A percentile compares a stretch with the other conserved stretches of the same genome.
Conservation (phyloP, 169 alveolate genomes). For the Cryptosporidium xiaoi region DNA sequence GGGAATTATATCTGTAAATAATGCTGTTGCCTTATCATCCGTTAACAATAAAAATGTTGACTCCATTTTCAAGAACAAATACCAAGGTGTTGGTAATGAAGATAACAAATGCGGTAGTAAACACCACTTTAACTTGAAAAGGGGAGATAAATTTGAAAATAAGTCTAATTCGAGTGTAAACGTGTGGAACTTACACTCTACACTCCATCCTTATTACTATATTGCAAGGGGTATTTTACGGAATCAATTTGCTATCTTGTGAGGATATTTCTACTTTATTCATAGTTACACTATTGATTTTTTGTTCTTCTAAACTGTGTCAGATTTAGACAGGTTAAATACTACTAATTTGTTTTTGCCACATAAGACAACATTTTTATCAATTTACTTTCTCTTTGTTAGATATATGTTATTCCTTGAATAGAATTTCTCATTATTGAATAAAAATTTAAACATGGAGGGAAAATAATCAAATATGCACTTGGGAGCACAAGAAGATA, state of each 20-base stretch:
- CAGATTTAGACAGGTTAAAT: too few relatives aligned
- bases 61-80: neutral
- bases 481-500: too few relatives aligned
- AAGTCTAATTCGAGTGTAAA: constrained; percentile 15
- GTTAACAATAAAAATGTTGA: neutral
- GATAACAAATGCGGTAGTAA: neutral
- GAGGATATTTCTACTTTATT: neutral
- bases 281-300: too few relatives aligned
- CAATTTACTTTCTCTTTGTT: too few relatives aligned
- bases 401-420: too few relatives aligned
- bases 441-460: too few relatives aligned
- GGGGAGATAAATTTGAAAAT: neutral
- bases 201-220: constrained; percentile 66
- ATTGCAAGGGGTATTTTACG: constrained; percentile 53
- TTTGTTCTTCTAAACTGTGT: too few relatives aligned
- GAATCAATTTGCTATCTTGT: constrained; percentile 68
- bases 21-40: constrained; percentile 58
- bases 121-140: constrained; percentile 7
- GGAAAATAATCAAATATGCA: too few relatives aligned
- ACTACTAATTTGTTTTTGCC: too few relatives aligned
- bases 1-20: constrained; percentile 43
- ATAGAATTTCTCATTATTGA: too few relatives aligned
- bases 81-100: neutral
- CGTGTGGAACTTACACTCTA: constrained; percentile 61
- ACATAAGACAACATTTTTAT: too few relatives aligned